Evolutionary conservation across 2,329 filamentous ascomycete genomes (phyloP).

Genomic region (Sphaerulina musiva): DNA sequence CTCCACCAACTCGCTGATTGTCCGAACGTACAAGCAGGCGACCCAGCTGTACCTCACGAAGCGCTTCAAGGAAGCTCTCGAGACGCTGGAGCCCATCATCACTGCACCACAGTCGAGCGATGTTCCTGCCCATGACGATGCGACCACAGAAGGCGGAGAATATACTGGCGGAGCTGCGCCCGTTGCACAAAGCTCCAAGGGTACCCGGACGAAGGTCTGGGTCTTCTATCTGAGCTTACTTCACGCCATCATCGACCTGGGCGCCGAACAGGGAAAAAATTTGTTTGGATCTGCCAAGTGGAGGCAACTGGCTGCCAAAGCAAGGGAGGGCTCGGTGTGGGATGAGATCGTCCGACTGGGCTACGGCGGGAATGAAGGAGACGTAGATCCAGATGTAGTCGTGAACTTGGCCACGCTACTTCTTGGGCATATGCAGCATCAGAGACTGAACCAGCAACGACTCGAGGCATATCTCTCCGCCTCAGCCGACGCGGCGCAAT

Average conservation of each 20-base stretch:
- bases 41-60: conserved; percentile 93
- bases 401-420: conserved; percentile 86
- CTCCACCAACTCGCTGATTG: conserved; percentile 64
- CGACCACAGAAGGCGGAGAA: conserved; percentile 6
- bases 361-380: conserved; percentile 80
- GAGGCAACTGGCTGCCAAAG: conserved; percentile 73
- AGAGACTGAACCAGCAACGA: conserved; percentile 75
- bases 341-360: conserved; percentile 82
- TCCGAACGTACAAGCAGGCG: conserved; percentile 88
- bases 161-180: conserved; percentile 48
- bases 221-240: conserved; percentile 90
- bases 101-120: conserved; percentile 42
- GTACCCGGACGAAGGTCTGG: conserved; percentile 91
- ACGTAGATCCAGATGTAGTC: conserved; percentile 91
- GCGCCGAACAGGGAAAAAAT: conserved; percentile 81
- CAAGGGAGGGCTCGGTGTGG: conserved; percentile 88
- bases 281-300: conserved; percentile 81
- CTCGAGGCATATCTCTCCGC: conserved; percentile 85
- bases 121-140: conserved; percentile 24
- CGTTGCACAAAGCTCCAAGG: conserved; percentile 70
- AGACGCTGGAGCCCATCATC: conserved; percentile 77
- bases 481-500: conserved; percentile 46
- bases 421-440: conserved; percentile 79
- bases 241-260: conserved; percentile 83
- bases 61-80: conserved; percentile 80